Base-by-base conservation (phyloP, 352 stramenopile species). In the Phytophthora niederhauseri region DNA sequence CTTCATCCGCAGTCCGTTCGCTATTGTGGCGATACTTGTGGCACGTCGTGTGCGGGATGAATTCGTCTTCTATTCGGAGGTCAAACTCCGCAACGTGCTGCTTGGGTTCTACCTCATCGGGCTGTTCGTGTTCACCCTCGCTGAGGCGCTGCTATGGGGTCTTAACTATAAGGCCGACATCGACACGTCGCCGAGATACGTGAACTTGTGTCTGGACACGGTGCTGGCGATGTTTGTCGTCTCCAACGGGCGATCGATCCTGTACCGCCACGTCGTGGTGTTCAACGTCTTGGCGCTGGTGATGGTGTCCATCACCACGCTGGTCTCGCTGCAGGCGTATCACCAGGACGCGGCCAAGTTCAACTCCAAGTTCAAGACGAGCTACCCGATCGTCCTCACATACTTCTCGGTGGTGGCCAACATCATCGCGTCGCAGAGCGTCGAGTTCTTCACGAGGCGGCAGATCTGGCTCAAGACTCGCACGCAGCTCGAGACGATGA, bases 381-480 rank as follows among this genome's bases (percentile, higher is more conserved):
- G 84, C 50, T 96, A 96, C 38, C 88, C 88, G 30, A 79, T 94
- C 45, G 85, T 93, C 2, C 76, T 96, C 22, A 94, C 85, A 34
- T 91, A 85, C 45, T 76, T 95, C n/a, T 92, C 85, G 0, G 82
- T 90, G 7, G 83, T 95, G 20, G 83, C 85, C 2, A 95, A 93
- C 55, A 75, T 91, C 41, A 84, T 95, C n/a, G 87, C 87, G n/a
- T 90, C 85, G 0, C 77, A 89, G 24, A 93, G 77, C 31, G 82
- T 90, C 22, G 82, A 95, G 66, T 95, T 94, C 50, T 97, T 95
- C 63, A 92, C 77, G 1, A 77, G 89, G 0, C 81, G 89, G 3
- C 86, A 94, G 58, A 94, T 95, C 41, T 95, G 89, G 86, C 84
- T 95, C 31, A 91, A 95, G 66, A 93, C 83, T 0, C 80, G 88